Evolutionary conservation across 2,329 filamentous ascomycete genomes (phyloP), one percentile per base, ranked within the genome.

Genomic region (Phialophora macrospora): DNA sequence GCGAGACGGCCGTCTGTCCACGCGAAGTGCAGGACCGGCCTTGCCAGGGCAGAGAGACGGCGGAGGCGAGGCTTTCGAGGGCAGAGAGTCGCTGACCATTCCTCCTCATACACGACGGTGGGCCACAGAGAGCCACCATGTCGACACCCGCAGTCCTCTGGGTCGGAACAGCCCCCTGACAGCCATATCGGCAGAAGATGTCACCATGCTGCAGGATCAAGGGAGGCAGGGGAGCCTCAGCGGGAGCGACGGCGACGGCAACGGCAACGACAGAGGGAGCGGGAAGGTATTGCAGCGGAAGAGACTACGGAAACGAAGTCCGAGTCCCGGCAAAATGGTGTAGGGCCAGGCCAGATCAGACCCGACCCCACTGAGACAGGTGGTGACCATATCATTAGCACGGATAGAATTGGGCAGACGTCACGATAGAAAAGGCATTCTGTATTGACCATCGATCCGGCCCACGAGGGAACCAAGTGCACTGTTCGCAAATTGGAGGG

Each of bases 101-200:
- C 30, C n/a, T 41, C 12, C 30, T 14, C 28, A 52, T 41, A 34
- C 54, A 7, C 60, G 57, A 55, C 65, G 56, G 38, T 48, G 38
- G 28, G n/a, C 54, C 12, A 51, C 22, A 3, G 63, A 57, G 20
- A 57, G 44, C 7, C 38, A 26, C 14, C 49, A 59, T 9, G 6
- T 52, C 17, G 58, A 65, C 28, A 61, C 60, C 28, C 57, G 68
- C 14, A 70, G 68, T 46, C 66, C 69, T 28, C 55, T 71, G 32
- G 69, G 68, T 20, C 55, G 69, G 22, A 61, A 63, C 28, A 71
- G 64, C 62, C 69, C 69, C 8, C 14, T 71, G 60, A 68, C 58
- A 32, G 69, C 65, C 22, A 41, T 60, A n/a, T 34, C 55, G 17
- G 38, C 58, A 20, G 65, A 64, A 22, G 60, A 66, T 38, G 12